Evolutionary conservation across 1,284 basidiomycete species (phyloP).

Genomic region (Apiotrichum gracile): DNA sequence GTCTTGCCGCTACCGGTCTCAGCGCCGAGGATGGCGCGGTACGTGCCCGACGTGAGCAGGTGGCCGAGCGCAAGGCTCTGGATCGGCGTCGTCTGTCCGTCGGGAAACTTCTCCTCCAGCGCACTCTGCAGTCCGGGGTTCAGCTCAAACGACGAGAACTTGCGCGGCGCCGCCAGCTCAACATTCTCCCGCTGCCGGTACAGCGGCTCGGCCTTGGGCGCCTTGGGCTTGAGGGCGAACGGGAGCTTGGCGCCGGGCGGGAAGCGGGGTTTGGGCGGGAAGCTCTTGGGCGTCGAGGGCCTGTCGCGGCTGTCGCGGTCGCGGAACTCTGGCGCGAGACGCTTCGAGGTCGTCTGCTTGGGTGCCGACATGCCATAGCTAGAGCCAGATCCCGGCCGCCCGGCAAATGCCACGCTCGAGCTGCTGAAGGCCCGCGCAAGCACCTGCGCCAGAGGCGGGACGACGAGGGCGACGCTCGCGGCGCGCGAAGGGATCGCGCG

Average conservation of each 20-base stretch:
- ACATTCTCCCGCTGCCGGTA: conserved; percentile 9
- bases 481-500: conserved; percentile 1
- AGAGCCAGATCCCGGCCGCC: no score
- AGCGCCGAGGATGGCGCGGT: conserved; percentile 64
- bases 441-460: conserved; percentile 21
- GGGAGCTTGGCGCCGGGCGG: background rate
- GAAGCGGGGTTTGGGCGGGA: background rate
- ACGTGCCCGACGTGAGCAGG: conserved; percentile 47
- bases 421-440: conserved; percentile 19
- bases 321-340: background rate
- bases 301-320: no score
- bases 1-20: conserved; percentile 88
- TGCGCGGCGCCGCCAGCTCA: conserved; percentile 11
- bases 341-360: background rate
- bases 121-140: conserved; percentile 58
- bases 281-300: background rate
- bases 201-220: background rate
- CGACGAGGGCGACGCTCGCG: conserved; percentile 16
- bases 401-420: background rate
- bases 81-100: conserved; percentile 57
- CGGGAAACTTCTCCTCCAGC: conserved; percentile 54
- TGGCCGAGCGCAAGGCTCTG: conserved; percentile 64
- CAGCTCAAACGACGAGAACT: conserved; percentile 43
- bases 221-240: background rate
- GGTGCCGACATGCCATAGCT: no score